These are phyloP conservation scores for Colletotrichum limetticola DNA, from an alignment of 2,329 filamentous ascomycete species.

Conservation along the genomic window DNA sequence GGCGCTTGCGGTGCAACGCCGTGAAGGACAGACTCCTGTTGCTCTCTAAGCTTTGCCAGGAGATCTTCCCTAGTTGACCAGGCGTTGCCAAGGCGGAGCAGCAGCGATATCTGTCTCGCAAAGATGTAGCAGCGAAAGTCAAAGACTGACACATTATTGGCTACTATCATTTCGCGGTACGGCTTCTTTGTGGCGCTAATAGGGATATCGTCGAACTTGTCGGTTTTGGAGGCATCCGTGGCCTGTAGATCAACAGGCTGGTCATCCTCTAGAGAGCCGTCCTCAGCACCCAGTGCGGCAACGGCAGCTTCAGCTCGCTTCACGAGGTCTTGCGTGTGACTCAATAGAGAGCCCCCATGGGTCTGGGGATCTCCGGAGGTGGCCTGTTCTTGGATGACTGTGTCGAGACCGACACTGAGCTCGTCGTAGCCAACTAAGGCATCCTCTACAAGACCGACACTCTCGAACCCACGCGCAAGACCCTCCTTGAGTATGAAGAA, in stretches of 20 bases:
- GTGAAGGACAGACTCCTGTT: slow-evolving; percentile 67
- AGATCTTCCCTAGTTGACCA: slow-evolving; percentile 71
- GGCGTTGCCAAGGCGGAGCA: slow-evolving; percentile 85
- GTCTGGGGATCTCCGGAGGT: slow-evolving; percentile 67
- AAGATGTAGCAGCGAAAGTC: slow-evolving; percentile 97
- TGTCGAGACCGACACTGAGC: slow-evolving; percentile 86
- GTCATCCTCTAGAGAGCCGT: slow-evolving; percentile 46
- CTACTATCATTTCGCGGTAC: slow-evolving; percentile 91
- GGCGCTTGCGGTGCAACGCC: slow-evolving; percentile 65
- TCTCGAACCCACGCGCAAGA: slow-evolving; percentile 92
- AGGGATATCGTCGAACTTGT: slow-evolving; percentile 66
- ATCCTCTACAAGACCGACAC: slow-evolving; percentile 94
- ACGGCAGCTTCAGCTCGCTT: slow-evolving; percentile 65
- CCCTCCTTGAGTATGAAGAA: slow-evolving; percentile 99
- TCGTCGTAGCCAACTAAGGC: slow-evolving; percentile 95
- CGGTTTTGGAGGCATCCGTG: slow-evolving; percentile 44
- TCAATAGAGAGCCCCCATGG: slow-evolving; percentile 78
- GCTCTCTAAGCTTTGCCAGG: slow-evolving; percentile 69
- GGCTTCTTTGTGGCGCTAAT: slow-evolving; percentile 77
- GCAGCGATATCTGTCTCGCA: slow-evolving; percentile 83
- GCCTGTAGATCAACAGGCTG: slow-evolving; percentile 64
- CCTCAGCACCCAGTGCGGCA: slow-evolving; percentile 45
- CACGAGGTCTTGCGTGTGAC: slow-evolving; percentile 79
- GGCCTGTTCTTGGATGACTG: slow-evolving; percentile 80
- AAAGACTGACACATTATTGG: slow-evolving; percentile 95